phyloP scores from a whole-genome alignment of 2,329 filamentous ascomycete genomes.

The Ophioceras dolichostomum region DNA sequence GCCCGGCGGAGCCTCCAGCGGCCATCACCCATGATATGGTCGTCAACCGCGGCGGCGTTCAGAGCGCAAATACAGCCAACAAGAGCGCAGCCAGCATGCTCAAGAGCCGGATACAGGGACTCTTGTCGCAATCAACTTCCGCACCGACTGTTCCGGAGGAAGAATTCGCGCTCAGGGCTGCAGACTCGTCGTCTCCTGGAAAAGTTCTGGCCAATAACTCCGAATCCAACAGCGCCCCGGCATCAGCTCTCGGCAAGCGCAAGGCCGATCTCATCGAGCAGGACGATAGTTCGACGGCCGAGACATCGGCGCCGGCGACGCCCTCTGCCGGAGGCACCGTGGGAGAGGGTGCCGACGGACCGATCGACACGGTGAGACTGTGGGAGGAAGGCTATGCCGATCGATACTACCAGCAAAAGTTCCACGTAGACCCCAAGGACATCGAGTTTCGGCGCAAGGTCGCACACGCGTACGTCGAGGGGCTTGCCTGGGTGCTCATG shows the following conservation, averaged over 20 bases:
- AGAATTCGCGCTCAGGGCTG: too few relatives aligned
- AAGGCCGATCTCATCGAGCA: constrained; percentile 62
- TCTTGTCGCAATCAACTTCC: constrained; percentile 12
- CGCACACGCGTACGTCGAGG: constrained; percentile 84
- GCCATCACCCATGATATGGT: constrained; percentile 79
- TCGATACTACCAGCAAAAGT: constrained; percentile 96
- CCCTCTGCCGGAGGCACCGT: constrained; percentile 26
- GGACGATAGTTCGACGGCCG: constrained; percentile 44
- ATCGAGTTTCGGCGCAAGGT: constrained; percentile 81
- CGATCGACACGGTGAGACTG: constrained; percentile 65
- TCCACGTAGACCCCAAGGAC: constrained; percentile 70
- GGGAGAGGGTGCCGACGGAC: constrained; percentile 22
- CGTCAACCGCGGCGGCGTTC: constrained; percentile 53
- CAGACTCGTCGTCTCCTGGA: too few relatives aligned
- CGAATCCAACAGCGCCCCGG: constrained; percentile 4
- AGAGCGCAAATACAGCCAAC: constrained; percentile 70
- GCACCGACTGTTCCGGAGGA: background rate
- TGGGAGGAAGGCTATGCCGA: constrained; percentile 96
- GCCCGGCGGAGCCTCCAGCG: constrained; percentile 20
- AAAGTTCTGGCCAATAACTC: constrained; percentile 3
- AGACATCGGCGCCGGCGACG: constrained; percentile 31
- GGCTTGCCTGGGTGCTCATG: constrained; percentile 84
- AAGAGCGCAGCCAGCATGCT: constrained; percentile 87
- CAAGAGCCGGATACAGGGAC: constrained; percentile 61
- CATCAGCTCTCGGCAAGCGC: constrained; percentile 43